Percentiles rank a stretch among this genome's conserved stretches.
Evolutionary conservation across 208 protist genomes (phyloP).

Genomic region (Leishmania martiniquensis): DNA sequence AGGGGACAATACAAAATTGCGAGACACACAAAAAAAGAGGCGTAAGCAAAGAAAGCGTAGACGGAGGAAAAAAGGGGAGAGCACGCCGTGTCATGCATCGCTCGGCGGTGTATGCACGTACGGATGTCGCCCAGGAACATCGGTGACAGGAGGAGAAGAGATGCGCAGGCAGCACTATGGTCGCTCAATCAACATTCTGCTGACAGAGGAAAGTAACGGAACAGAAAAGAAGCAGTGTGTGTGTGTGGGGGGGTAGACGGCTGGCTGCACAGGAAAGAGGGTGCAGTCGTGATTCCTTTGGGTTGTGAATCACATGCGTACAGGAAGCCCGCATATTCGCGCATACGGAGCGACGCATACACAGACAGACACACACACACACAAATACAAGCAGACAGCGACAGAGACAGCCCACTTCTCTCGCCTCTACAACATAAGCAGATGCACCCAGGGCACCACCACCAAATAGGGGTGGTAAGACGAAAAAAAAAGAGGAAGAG

Average conservation of each 20-base stretch:
- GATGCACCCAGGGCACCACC: neutral
- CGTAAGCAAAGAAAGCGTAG: neutral
- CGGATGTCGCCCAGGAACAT: neutral
- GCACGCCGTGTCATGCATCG: neutral
- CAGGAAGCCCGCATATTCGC: too few species aligned
- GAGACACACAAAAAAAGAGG: neutral
- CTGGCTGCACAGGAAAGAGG: neutral
- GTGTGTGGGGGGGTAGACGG: neutral
- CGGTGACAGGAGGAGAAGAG: neutral
- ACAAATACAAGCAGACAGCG: neutral
- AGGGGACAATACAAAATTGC: neutral
- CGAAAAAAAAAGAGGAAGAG: neutral
- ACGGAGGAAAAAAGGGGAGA: neutral
- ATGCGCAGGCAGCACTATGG: neutral
- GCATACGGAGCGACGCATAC: too few species aligned
- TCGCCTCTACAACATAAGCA: neutral
- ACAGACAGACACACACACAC: too few species aligned
- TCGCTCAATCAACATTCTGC: neutral
- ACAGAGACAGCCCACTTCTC: neutral
- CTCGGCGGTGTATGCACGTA: neutral
- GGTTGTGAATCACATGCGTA: neutral
- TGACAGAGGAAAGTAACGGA: neutral
- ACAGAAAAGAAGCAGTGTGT: neutral
- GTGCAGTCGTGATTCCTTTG: neutral
- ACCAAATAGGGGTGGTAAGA: too few species aligned